Base-by-base conservation (phyloP, 2,329 filamentous ascomycete genomes). In the Cephalotrichum gorgonifer region DNA sequence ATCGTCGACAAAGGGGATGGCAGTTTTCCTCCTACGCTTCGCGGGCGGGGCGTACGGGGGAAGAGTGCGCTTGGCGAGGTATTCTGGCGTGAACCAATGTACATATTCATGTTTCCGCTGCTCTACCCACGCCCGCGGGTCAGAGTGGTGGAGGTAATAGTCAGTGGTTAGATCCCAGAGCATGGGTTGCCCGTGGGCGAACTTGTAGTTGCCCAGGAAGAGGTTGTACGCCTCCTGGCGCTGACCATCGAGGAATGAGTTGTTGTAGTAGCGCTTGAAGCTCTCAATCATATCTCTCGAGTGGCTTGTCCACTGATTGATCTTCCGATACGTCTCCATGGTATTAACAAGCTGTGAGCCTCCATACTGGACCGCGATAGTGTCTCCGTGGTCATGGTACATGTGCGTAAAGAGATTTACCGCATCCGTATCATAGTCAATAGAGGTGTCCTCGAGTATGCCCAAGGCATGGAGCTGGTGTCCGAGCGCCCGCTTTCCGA, bases 181-280 rank as follows among this genome's bases (percentile, higher is more conserved):
- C 88, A 97, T 91, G 0, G 93, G 93, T 61, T 95, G 85, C 0
- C 87, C 89, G 54, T 88, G 82, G 0, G 78, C 70, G 61, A 89
- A 97, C 46, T 90, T 87, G 63, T 98, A 98, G 60, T 97, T 96
- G 6, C 93, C 93, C 1, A 98, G 76, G 60, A 98, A 98, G 9
- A 98, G 73, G 57, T 98, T 98, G 65, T 97, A 97, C 1, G 93
- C 93, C 66, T 98, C 93, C 66, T 98, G 93, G 28, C 93, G 82
- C 62, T 98, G 93, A n/a, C 86, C 90, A 64, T 98, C 93, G 8
- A 98, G 77, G 63, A 98, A 98, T 0, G 91, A 95, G 61, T 98
- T 98, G 68, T 97, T 95, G 66, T 98, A 98, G 64, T 97, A 98
- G 26, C 93, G 81, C 65, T 97, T 98, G 72, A 98, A 96, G 63